phyloP scores from a whole-genome alignment of 345 rosid genomes.

The Corchorus olitorius region DNA sequence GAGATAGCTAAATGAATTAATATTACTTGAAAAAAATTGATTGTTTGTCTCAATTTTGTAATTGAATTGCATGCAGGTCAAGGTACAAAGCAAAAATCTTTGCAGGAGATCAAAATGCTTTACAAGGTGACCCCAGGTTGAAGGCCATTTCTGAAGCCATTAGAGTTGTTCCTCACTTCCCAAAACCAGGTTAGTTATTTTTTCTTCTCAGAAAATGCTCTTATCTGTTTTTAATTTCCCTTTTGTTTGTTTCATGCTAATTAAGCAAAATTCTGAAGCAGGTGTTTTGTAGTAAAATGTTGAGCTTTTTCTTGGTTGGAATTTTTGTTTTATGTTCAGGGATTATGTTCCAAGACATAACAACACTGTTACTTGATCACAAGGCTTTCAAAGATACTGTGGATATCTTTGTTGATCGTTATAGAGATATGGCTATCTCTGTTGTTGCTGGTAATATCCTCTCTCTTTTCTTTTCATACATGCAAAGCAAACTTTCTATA shows the following conservation, averaged over 20 bases:
- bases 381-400: slow-evolving; percentile 74
- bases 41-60: not conserved
- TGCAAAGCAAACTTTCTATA: not conserved
- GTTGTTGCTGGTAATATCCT: slow-evolving; percentile 64
- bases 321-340: slow-evolving; percentile 41
- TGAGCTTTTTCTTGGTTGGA: not conserved
- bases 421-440: slow-evolving; percentile 69
- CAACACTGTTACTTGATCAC: slow-evolving; percentile 74
- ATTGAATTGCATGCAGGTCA: slow-evolving; percentile 48
- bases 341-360: slow-evolving; percentile 86
- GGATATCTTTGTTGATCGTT: slow-evolving; percentile 80
- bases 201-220: too few species aligned
- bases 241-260: not conserved
- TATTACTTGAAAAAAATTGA: too few species aligned
- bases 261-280: slow-evolving; percentile 1
- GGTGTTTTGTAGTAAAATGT: slow-evolving; percentile 5
- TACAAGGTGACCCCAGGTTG: slow-evolving; percentile 69
- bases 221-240: not conserved
- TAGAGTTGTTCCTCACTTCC: slow-evolving; percentile 74
- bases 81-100: slow-evolving; percentile 26
- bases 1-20: not conserved
- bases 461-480: slow-evolving; percentile 1
- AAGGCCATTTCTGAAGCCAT: slow-evolving; percentile 66
- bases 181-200: slow-evolving; percentile 61
- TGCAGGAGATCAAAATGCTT: slow-evolving; percentile 56